Base-by-base conservation (phyloP, 495 filamentous ascomycete genomes). In the Podospora didyma region DNA sequence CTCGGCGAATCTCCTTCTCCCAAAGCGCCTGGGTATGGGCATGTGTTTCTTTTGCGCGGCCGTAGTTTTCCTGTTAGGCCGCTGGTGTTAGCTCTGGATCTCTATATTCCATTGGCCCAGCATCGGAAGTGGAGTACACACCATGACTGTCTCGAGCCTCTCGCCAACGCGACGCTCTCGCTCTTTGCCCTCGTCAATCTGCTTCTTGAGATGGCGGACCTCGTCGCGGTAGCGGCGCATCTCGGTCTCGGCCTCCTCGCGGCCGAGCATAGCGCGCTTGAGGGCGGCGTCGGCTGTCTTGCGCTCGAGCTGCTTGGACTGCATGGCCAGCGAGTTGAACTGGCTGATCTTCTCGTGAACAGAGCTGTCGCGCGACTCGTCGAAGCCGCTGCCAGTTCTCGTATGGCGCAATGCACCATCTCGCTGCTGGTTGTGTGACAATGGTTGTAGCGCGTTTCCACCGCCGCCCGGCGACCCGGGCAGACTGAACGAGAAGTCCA, bases 341-440 rank as follows among this genome's bases (percentile, higher is more conserved):
- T 86, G 89, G 23, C 84, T 86, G 62, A 96, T 90, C 70, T 93
- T 94, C 26, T 89, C 85, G 64, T 92, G 88, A 1, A 96, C 89
- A 14, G 77, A 74, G 62, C 76, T 77, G 66, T 95, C 90, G 22
- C 89, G 88, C 17, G 46, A 48, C 17, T 53, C 74, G 67, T 74
- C 46, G 73, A 73, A 17, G 49, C 52, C 66, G 20, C 59, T 64
- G 53, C 39, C 60, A 20, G 47, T 31, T 31, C 26, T 31, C 4
- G 26, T 41, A 26, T 54, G 53, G 7, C 62, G 31, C 37, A 50
- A 46, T 57, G 61, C 21, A 58, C 51, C 14, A 48, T 77, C 73
- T 53, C 76, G 75, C 66, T 89, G 84, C 69, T 87, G 82, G 68
- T 96, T 90, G 49, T 90, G 85, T 7, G 92, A 91, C 21, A 90